Evolutionary conservation across 495 filamentous ascomycete species (phyloP).

Genomic region (Annulohypoxylon stygium): DNA sequence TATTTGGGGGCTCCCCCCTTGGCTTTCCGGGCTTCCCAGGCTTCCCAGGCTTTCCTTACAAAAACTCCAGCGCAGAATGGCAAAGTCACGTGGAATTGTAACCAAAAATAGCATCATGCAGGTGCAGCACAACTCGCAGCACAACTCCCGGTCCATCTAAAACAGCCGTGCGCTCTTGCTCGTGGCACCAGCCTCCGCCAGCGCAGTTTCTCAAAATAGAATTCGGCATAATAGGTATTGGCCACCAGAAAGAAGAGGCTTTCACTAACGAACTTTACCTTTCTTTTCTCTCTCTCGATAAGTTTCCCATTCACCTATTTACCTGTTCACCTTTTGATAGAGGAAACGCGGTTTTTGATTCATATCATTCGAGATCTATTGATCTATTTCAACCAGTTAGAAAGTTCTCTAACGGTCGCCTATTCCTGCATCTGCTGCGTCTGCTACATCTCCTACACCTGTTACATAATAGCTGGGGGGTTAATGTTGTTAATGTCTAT

Average conservation of each 20-base stretch:
- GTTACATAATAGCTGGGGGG: neutral
- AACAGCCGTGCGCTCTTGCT: constrained; percentile 45
- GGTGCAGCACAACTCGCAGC: constrained; percentile 32
- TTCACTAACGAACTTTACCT: constrained; percentile 30
- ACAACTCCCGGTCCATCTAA: constrained; percentile 46
- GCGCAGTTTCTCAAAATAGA: constrained; percentile 44
- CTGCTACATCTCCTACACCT: neutral
- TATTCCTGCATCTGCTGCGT: neutral
- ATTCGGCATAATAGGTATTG: constrained; percentile 47
- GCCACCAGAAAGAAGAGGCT: constrained; percentile 16
- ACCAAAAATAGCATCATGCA: constrained; percentile 32
- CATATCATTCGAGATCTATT: constrained; percentile 11
- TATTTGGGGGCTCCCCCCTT: constrained; percentile 3
- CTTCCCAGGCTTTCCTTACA: neutral
- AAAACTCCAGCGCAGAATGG: constrained; percentile 5
- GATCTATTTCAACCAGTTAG: constrained; percentile 4
- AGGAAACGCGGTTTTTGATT: neutral
- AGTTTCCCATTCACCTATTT: constrained; percentile 20
- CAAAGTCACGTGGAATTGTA: constrained; percentile 33
- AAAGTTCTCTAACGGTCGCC: neutral
- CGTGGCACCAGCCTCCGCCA: constrained; percentile 43
- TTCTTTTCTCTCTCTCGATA: constrained; percentile 17
- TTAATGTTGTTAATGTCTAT: constrained; percentile 8
- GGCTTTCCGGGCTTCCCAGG: neutral
- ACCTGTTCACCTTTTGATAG: constrained; percentile 11